Conservation (phyloP, 164 flowering plant genomes). For the Euptelea pleiosperma region DNA sequence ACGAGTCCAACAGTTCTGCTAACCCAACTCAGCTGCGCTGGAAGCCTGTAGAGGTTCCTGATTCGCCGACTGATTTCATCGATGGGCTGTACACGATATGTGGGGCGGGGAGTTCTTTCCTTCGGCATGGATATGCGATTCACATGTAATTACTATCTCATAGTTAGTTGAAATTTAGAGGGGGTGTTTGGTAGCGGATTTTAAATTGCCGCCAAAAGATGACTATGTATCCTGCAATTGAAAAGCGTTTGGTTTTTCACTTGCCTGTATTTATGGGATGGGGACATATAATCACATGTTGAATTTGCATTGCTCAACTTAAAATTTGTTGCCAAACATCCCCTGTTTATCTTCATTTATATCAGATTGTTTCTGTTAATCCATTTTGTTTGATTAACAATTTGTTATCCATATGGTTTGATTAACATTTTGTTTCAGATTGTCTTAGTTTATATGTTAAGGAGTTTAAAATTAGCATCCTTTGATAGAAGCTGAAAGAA, state of each 20-base stretch:
- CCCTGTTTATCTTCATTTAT: too few relatives aligned
- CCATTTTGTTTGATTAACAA: too few relatives aligned
- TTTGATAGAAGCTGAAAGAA: constrained; percentile 6
- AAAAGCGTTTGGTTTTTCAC: background rate
- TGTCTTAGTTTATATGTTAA: too few relatives aligned
- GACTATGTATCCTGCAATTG: too few relatives aligned
- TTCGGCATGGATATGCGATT: constrained; percentile 89
- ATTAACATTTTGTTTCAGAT: too few relatives aligned
- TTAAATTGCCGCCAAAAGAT: too few relatives aligned
- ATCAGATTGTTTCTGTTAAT: too few relatives aligned
- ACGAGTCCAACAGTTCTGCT: constrained; percentile 51
- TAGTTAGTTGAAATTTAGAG: background rate
- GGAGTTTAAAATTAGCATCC: background rate
- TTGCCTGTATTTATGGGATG: too few relatives aligned
- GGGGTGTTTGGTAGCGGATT: too few relatives aligned
- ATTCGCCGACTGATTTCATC: constrained; percentile 73
- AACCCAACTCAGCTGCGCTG: constrained; percentile 88
- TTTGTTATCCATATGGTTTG: background rate
- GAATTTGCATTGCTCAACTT: too few relatives aligned
- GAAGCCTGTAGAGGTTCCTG: constrained; percentile 73
- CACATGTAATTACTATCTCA: constrained; percentile 69
- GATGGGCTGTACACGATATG: constrained; percentile 81
- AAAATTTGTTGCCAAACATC: too few relatives aligned
- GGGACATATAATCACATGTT: too few relatives aligned
- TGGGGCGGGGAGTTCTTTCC: constrained; percentile 90